phyloP scores from a whole-genome alignment of 345 rosid genomes.

The Eucalyptus regnans region DNA sequence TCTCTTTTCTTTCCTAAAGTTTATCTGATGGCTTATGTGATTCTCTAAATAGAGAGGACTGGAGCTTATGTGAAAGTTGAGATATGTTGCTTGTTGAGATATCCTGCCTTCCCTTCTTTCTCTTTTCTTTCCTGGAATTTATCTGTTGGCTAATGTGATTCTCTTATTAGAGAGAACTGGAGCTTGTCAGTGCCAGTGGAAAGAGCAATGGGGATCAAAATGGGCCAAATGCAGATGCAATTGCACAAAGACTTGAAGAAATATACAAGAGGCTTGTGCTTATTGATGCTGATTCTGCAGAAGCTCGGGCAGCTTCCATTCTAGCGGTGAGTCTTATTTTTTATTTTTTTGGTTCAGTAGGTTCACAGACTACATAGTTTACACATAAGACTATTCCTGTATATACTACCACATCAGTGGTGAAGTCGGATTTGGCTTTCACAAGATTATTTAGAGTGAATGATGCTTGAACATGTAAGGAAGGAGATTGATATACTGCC shows the following conservation, averaged over 20 bases:
- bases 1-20: background rate
- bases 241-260: conserved; percentile 61
- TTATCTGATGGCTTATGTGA: background rate
- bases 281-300: conserved; percentile 92
- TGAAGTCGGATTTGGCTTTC: background rate
- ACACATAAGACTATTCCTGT: background rate
- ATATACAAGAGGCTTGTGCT: conserved; percentile 91
- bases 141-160: background rate
- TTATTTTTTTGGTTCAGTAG: background rate
- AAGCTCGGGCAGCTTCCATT: conserved; percentile 94
- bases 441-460: background rate
- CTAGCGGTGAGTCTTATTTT: conserved; percentile 59
- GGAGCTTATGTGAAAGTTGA: conserved; percentile 19
- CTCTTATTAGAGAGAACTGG: conserved; percentile 52
- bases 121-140: background rate
- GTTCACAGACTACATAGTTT: background rate
- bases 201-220: conserved; percentile 31
- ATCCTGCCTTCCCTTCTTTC: background rate
- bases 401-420: background rate
- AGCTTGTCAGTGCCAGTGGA: conserved; percentile 33
- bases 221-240: conserved; percentile 41
- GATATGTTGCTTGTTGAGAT: background rate
- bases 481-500: background rate
- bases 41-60: conserved; percentile 41
- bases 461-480: background rate